Conservation (phyloP, 1,139 yeast genomes). For the Lodderomyces theae region DNA sequence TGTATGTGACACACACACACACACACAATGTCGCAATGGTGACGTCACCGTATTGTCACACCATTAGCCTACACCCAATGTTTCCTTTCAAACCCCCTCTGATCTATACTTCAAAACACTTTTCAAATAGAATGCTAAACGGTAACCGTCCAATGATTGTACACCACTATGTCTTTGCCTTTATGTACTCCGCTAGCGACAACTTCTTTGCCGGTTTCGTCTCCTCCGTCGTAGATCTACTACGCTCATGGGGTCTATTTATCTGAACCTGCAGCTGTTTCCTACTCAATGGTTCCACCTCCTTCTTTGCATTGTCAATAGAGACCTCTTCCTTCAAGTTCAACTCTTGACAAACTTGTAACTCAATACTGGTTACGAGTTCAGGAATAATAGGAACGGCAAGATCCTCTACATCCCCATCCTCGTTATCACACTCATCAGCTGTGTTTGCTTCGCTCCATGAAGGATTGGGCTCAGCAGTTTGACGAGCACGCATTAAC, state of each 20-base stretch:
- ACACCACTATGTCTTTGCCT: slow-evolving; percentile 1
- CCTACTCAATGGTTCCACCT: not conserved
- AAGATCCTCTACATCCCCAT: slow-evolving; percentile 11
- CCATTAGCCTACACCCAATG: no score
- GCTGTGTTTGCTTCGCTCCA: no score
- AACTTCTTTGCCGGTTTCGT: slow-evolving; percentile 57
- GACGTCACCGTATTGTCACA: no score
- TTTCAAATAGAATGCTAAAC: no score
- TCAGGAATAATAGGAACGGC: slow-evolving; percentile 23
- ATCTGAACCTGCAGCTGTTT: slow-evolving; percentile 1
- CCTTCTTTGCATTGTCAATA: slow-evolving; percentile 4
- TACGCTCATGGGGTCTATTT: slow-evolving; percentile 3
- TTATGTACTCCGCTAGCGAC: slow-evolving; percentile 78
- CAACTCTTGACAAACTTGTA: slow-evolving; percentile 13
- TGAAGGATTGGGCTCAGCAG: no score
- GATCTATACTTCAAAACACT: no score
- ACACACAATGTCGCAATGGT: no score
- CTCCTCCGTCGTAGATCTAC: slow-evolving; percentile 1
- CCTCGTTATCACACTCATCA: not conserved
- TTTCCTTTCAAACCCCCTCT: no score
- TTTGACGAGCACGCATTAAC: slow-evolving; percentile 1
- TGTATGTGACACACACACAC: no score
- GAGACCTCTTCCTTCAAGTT: slow-evolving; percentile 12
- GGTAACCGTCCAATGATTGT: not conserved
- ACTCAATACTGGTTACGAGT: slow-evolving; percentile 25